Evolutionary conservation across 108 stramenopile genomes (phyloP), one percentile per base, ranked within the genome.

Genomic region (Cyclostephanos invisitatus): DNA sequence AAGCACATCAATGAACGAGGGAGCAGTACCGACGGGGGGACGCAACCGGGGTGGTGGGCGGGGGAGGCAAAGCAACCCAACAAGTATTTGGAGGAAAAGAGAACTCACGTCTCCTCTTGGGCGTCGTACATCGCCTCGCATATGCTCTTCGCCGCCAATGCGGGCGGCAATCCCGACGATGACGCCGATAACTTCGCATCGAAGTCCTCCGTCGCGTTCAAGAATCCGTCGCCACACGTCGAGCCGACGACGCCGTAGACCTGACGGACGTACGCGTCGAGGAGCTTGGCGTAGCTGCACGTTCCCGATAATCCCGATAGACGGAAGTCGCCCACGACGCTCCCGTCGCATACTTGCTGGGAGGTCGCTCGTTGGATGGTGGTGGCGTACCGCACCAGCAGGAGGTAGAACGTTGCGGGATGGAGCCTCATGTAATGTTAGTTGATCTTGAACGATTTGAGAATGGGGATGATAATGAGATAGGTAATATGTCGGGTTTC

Each of bases 251-350:
- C 75, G 27, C 49, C 51, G 24, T 60, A 74, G 22, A 74, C 59
- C 46, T 75, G 73, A 55, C 68, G 62, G 18, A 58, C 62, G 68
- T 79, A 79, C 2, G 59, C 78, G 2, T 57, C 73, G 14, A 79
- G 67, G 32, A 79, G 62, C 46, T 55, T 75, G 11, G 18, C 60
- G 37, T 69, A 70, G 73, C 38, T 67, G 68, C 78, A 79, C 0
- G 35, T 37, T 17, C 78, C 78, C 5, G 25, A 42, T 27, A 75
- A 25, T n/a, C 70, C 78, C 25, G 59, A 10, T 11, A 70, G 68
- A n/a, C 20, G 3, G 44, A 58, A 71, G 29, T 27, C 29, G 7
- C 59, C 59, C n/a, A n/a, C 20, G 27, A 71, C 47, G 60, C 32
- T 32, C 3, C 60, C 60, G 0, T 8, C 21, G 60, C 70, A 71